These are phyloP conservation scores for Eucalyptus tenuipes DNA, from an alignment of 345 rosid species.

Conservation along the genomic window DNA sequence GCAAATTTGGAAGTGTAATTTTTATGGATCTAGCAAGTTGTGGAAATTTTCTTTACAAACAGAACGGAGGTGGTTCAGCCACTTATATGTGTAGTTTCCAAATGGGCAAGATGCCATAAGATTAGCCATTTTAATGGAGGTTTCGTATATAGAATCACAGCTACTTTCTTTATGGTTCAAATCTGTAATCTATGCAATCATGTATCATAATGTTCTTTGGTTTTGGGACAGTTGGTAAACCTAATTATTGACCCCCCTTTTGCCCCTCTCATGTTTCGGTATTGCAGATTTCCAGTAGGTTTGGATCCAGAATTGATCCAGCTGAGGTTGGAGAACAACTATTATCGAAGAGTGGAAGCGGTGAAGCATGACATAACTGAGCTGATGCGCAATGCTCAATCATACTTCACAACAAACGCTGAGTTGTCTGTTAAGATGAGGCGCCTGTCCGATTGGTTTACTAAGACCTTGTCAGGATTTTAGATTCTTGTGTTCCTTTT, in stretches of 20 bases:
- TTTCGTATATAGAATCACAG: neutral
- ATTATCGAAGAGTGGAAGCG: conserved; percentile 63
- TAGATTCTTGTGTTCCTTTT: neutral
- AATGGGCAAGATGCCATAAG: neutral
- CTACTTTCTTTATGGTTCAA: neutral
- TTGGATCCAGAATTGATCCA: conserved; percentile 67
- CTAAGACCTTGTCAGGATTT: neutral
- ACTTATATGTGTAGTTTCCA: neutral
- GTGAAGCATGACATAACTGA: conserved; percentile 54
- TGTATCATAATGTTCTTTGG: neutral
- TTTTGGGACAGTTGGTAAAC: neutral
- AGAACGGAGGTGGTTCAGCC: neutral
- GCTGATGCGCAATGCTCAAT: conserved; percentile 60
- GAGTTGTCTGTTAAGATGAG: conserved; percentile 35
- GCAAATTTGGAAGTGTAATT: neutral
- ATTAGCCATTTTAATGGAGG: neutral
- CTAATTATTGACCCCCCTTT: neutral
- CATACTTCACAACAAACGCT: conserved; percentile 30
- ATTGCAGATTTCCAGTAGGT: conserved; percentile 76
- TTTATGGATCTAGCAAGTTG: neutral
- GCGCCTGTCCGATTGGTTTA: conserved; percentile 47
- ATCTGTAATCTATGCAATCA: neutral
- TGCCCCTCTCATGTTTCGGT: neutral
- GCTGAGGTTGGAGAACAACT: conserved; percentile 61
- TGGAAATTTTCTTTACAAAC: neutral